Percentiles rank a stretch among this genome's conserved stretches.
Conservation (phyloP, 192 early-diverging fungal genomes). For the Coemansia sp. region DNA sequence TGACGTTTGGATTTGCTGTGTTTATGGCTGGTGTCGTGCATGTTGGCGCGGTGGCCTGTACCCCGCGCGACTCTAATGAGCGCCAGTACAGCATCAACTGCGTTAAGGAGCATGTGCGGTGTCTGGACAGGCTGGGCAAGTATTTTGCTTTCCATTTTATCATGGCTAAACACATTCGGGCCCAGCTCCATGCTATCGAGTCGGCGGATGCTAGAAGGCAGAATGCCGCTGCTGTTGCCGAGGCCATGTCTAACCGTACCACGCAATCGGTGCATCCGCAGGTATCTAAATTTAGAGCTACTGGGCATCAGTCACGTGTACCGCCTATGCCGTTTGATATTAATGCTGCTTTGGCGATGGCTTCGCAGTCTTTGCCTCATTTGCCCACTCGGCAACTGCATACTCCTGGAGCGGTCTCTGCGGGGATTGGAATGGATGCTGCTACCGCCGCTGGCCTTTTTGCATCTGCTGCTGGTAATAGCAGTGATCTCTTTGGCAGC, state of each 20-base stretch:
- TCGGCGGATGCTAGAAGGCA: conserved; percentile 13
- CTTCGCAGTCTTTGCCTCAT: neutral
- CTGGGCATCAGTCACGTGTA: too few species aligned
- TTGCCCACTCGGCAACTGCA: conserved; percentile 9
- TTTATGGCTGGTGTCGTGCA: conserved; percentile 58
- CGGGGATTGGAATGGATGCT: neutral
- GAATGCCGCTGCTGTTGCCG: conserved; percentile 13
- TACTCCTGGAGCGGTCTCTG: neutral
- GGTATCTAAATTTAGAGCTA: neutral
- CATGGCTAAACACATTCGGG: conserved; percentile 57
- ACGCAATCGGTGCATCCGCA: neutral
- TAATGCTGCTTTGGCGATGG: conserved; percentile 17
- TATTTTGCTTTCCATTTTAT: conserved; percentile 57
- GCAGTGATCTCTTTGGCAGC: neutral
- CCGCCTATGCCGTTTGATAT: conserved; percentile 19
- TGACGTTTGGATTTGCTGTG: conserved; percentile 53
- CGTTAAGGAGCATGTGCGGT: conserved; percentile 48
- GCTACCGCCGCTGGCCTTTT: conserved; percentile 11
- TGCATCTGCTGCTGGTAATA: conserved; percentile 1
- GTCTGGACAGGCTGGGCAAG: conserved; percentile 47
- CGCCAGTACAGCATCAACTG: conserved; percentile 57
- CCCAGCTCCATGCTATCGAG: conserved; percentile 51
- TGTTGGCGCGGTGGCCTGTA: conserved; percentile 48
- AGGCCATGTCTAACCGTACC: neutral
- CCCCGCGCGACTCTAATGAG: conserved; percentile 42